Conservation (phyloP, 768 basidiomycete genomes). For the Lactarius akahatsu region DNA sequence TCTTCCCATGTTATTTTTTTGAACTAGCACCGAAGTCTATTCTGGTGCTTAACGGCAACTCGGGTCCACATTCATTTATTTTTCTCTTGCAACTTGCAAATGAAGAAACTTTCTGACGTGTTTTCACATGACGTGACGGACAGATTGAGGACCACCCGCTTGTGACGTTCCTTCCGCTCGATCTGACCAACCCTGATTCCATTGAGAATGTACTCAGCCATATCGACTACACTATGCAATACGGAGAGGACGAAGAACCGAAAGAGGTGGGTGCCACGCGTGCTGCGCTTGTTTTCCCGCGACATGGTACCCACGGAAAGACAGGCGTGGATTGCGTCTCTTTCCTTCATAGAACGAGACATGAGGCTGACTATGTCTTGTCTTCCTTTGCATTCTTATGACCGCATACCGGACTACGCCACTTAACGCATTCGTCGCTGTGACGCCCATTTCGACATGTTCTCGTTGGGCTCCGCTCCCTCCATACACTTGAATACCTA, state of each 20-base stretch:
- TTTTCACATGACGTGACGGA: slow-evolving; percentile 23
- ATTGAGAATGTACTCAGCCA: slow-evolving; percentile 90
- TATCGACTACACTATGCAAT: slow-evolving; percentile 98
- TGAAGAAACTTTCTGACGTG: slow-evolving; percentile 19
- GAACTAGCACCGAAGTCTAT: slow-evolving; percentile 12
- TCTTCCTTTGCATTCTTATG: slow-evolving; percentile 18
- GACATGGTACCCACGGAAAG: slow-evolving; percentile 4
- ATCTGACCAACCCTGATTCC: slow-evolving; percentile 86
- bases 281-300: slow-evolving; percentile 12
- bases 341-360: slow-evolving; percentile 19
- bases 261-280: slow-evolving; percentile 62
- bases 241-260: slow-evolving; percentile 97
- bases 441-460: slow-evolving; percentile 17
- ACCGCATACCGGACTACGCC: slow-evolving; percentile 18
- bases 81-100: slow-evolving; percentile 1
- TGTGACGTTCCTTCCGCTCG: slow-evolving; percentile 93
- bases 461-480: slow-evolving; percentile 5
- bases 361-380: slow-evolving; percentile 16
- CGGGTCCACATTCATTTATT: slow-evolving; percentile 5
- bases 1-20: slow-evolving; percentile 4
- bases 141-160: slow-evolving; percentile 99
- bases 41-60: slow-evolving; percentile 20
- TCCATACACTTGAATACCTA: slow-evolving; percentile 12
- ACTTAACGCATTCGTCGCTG: slow-evolving; percentile 18
- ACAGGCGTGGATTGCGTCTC: slow-evolving; percentile 17